These are phyloP conservation scores for Coemansia sp. DNA, from an alignment of 192 early-diverging fungal species.

Conservation along the genomic window DNA sequence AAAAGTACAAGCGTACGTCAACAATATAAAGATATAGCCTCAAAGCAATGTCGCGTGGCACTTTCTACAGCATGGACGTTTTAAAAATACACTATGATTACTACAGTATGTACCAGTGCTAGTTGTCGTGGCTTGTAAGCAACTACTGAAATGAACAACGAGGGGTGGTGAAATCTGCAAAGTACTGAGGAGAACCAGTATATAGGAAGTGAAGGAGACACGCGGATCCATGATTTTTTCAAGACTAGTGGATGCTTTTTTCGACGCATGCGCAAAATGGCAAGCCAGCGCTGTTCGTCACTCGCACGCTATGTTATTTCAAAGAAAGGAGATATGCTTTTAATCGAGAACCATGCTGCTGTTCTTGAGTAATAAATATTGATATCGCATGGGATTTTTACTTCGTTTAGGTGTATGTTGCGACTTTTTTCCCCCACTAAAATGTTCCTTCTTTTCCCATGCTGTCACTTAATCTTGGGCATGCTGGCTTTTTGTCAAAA, in stretches of 20 bases:
- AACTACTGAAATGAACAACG: not conserved
- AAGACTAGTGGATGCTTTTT: not conserved
- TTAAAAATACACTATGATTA: not conserved
- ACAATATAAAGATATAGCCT: not conserved
- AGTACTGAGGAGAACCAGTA: not conserved
- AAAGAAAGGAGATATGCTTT: not conserved
- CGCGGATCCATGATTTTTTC: not conserved
- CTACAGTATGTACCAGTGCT: not conserved
- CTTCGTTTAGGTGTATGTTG: not conserved
- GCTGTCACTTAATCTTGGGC: slow-evolving; percentile 1
- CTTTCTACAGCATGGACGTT: not conserved
- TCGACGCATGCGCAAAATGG: not conserved
- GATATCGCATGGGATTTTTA: slow-evolving; percentile 5
- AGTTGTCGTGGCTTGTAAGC: not conserved
- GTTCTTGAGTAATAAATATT: slow-evolving; percentile 4
- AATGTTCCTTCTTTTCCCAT: not conserved
- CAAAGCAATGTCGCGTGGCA: not conserved
- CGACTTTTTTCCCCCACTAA: not conserved
- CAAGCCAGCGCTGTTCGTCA: not conserved
- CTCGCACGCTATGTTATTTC: not conserved
- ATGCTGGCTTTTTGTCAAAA: not conserved
- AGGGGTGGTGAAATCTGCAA: not conserved
- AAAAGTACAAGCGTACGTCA: not conserved
- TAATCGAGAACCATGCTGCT: slow-evolving; percentile 3
- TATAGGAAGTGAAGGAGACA: not conserved